Evolutionary conservation across 176 grass and related monocot species (phyloP).

Genomic region (Oryza officinalis): DNA sequence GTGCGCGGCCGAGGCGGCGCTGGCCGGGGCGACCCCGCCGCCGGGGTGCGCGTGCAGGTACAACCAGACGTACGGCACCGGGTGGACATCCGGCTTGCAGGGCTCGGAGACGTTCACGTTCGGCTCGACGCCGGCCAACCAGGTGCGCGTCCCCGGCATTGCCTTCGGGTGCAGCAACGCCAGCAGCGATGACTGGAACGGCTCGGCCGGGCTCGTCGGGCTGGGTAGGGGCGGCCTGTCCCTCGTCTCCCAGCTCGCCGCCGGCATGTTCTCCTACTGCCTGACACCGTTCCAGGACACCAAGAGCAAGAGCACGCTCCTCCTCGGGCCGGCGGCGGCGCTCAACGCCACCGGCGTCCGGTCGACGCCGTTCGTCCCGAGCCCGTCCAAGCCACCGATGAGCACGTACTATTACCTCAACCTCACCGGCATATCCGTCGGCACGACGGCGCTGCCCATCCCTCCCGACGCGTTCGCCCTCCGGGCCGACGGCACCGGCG

Average conservation of each 20-base stretch:
- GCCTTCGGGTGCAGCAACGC: slow-evolving; percentile 67
- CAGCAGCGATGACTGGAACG: slow-evolving; percentile 37
- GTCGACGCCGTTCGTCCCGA: slow-evolving; percentile 63
- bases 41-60: slow-evolving; percentile 57
- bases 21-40: neutral
- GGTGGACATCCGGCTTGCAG: slow-evolving; percentile 65
- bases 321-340: slow-evolving; percentile 42
- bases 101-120: slow-evolving; percentile 68
- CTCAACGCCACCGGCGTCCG: slow-evolving; percentile 32
- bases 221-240: slow-evolving; percentile 52
- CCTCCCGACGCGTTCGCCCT: slow-evolving; percentile 35
- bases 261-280: slow-evolving; percentile 74
- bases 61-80: slow-evolving; percentile 62
- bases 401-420: slow-evolving; percentile 70
- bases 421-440: slow-evolving; percentile 59
- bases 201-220: slow-evolving; percentile 61
- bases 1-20: slow-evolving; percentile 29
- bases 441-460: slow-evolving; percentile 36
- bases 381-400: slow-evolving; percentile 38
- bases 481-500: slow-evolving; percentile 47
- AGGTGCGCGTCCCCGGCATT: slow-evolving; percentile 27
- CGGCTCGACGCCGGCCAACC: slow-evolving; percentile 27
- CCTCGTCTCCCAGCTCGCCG: slow-evolving; percentile 67
- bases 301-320: slow-evolving; percentile 55
- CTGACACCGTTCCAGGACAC: slow-evolving; percentile 55